These are phyloP conservation scores for Crithidia expoeki DNA, from an alignment of 208 protist genomes.

Conservation along the genomic window DNA sequence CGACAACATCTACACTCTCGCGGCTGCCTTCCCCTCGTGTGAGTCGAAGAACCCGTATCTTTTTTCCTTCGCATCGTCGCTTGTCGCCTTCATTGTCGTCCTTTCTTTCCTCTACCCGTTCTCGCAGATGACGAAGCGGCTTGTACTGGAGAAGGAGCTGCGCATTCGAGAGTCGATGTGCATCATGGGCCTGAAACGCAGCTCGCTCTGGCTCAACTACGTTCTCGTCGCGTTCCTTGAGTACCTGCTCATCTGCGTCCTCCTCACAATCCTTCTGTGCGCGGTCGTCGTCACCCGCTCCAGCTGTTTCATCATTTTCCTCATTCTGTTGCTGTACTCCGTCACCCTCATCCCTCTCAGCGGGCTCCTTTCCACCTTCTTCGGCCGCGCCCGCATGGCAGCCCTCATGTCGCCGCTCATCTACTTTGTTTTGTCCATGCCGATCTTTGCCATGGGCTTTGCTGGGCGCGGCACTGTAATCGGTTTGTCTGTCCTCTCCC, in stretches of 20 bases:
- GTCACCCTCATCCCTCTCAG: constrained; percentile 47
- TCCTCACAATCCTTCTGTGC: constrained; percentile 54
- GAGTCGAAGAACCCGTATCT: constrained; percentile 28
- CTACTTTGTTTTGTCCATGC: constrained; percentile 61
- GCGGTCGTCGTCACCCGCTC: constrained; percentile 47
- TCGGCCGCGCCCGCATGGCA: constrained; percentile 71
- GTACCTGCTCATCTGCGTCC: constrained; percentile 60
- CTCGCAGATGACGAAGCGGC: constrained; percentile 63
- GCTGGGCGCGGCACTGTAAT: constrained; percentile 24
- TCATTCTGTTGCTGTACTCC: constrained; percentile 54
- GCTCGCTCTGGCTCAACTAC: constrained; percentile 58
- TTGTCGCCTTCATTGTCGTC: constrained; percentile 63
- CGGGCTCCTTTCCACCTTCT: constrained; percentile 55
- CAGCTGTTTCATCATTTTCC: constrained; percentile 26
- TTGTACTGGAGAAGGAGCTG: constrained; percentile 84
- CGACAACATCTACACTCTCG: constrained; percentile 32
- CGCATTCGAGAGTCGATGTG: constrained; percentile 76
- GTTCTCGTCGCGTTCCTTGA: constrained; percentile 60
- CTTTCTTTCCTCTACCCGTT: constrained; percentile 82
- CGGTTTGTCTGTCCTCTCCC: constrained; percentile 42
- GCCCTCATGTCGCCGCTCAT: constrained; percentile 71
- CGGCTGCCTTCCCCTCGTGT: constrained; percentile 31
- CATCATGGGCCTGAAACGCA: constrained; percentile 79
- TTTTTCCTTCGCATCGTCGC: constrained; percentile 33
- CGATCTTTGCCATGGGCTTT: constrained; percentile 47